A percentile compares a stretch with the other conserved stretches of the same genome.
These are phyloP conservation scores for Hanseniaspora hatyaiensis DNA, from an alignment of 805 yeast genomes.

Conservation along the genomic window DNA sequence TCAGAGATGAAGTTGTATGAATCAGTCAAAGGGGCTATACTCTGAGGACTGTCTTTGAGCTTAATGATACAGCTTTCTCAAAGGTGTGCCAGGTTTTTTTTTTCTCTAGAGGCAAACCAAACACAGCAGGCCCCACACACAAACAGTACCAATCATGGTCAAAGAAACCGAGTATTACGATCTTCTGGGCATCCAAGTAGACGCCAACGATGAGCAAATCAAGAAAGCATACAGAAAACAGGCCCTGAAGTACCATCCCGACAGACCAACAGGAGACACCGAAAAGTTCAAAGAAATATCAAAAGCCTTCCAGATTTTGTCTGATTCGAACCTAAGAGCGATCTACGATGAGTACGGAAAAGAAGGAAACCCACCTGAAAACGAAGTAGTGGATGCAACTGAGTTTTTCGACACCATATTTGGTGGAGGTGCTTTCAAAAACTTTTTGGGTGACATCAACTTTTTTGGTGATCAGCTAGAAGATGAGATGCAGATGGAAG, in stretches of 20 bases:
- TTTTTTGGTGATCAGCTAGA: slow-evolving; percentile 52
- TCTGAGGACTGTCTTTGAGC: no score
- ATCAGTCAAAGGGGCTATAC: no score
- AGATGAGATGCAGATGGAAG: slow-evolving; percentile 43
- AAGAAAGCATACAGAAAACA: slow-evolving; percentile 87
- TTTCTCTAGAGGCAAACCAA: no score
- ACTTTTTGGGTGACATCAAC: slow-evolving; percentile 69
- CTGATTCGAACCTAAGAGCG: slow-evolving; percentile 55
- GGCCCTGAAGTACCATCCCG: slow-evolving; percentile 88
- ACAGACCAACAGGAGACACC: slow-evolving; percentile 80
- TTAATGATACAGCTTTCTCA: no score
- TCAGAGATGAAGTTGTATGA: no score
- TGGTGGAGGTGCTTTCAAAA: slow-evolving; percentile 69
- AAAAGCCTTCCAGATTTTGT: slow-evolving; percentile 66
- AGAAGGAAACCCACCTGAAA: slow-evolving; percentile 54
- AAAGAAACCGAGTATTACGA: slow-evolving; percentile 84
- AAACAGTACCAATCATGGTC: no score
- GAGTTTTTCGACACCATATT: slow-evolving; percentile 76
- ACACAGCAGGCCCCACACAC: no score
- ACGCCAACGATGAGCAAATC: slow-evolving; percentile 69
- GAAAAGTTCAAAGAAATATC: slow-evolving; percentile 62
- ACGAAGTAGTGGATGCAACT: slow-evolving; percentile 72
- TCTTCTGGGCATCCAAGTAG: slow-evolving; percentile 50
- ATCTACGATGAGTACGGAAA: slow-evolving; percentile 81
- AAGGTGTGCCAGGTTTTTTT: no score